phyloP scores from a whole-genome alignment of 345 rosid species.

The Melastoma malabathricum region DNA sequence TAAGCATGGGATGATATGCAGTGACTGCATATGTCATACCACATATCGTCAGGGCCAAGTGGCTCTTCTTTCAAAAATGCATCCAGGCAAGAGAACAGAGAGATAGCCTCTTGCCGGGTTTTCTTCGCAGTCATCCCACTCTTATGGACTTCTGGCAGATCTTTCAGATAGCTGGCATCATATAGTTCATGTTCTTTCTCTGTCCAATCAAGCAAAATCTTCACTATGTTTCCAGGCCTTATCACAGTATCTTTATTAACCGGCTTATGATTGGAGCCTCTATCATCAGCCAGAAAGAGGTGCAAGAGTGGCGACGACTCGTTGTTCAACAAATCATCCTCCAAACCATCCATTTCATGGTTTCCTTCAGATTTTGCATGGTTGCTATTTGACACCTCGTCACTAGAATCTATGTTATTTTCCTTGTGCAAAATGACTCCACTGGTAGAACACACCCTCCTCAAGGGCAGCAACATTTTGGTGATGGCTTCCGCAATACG shows the following conservation, averaged over 20 bases:
- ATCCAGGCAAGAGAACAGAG: slow-evolving; percentile 88
- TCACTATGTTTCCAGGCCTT: slow-evolving; percentile 23
- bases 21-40: slow-evolving; percentile 25
- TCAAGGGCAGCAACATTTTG: slow-evolving; percentile 50
- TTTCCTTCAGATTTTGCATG: slow-evolving; percentile 18
- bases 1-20: background rate
- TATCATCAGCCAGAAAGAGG: slow-evolving; percentile 32
- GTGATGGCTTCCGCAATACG: slow-evolving; percentile 40
- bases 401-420: slow-evolving; percentile 31
- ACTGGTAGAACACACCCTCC: slow-evolving; percentile 30
- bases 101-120: slow-evolving; percentile 65
- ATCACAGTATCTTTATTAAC: slow-evolving; percentile 33
- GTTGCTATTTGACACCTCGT: slow-evolving; percentile 29
- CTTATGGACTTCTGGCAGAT: slow-evolving; percentile 66
- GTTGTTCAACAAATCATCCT: slow-evolving; percentile 18
- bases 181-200: slow-evolving; percentile 44
- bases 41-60: slow-evolving; percentile 89
- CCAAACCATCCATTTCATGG: slow-evolving; percentile 19
- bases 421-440: slow-evolving; percentile 25
- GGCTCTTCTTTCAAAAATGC: slow-evolving; percentile 92
- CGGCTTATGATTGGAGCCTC: slow-evolving; percentile 22
- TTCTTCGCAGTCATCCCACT: slow-evolving; percentile 49
- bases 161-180: slow-evolving; percentile 61
- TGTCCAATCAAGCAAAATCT: slow-evolving; percentile 56
- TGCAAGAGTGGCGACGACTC: slow-evolving; percentile 21